Evolutionary conservation across 1,139 yeast species (phyloP).

Genomic region (Geotrichum restrictum): DNA sequence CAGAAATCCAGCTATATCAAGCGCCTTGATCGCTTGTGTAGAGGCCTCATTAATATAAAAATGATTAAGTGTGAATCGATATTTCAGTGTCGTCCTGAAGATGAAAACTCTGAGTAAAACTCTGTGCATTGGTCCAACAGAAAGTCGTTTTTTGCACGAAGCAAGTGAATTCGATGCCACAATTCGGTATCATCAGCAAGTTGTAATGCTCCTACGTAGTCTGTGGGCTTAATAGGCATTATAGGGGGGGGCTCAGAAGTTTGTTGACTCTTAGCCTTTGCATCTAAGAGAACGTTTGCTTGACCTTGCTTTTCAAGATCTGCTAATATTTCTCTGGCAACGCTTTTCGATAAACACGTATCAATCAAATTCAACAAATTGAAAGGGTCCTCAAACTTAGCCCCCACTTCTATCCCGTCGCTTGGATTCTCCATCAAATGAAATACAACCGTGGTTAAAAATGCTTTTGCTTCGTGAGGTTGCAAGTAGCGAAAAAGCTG

Average conservation of each 20-base stretch:
- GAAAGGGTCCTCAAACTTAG: slow-evolving; percentile 5
- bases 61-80: background rate
- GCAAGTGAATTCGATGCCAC: slow-evolving; percentile 8
- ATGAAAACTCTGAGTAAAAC: background rate
- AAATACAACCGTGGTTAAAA: slow-evolving; percentile 8
- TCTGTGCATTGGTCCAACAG: background rate
- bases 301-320: background rate
- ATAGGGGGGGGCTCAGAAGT: no score
- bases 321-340: background rate
- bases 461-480: slow-evolving; percentile 16
- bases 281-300: no score
- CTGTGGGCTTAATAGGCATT: background rate
- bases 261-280: no score
- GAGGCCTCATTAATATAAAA: slow-evolving; percentile 12
- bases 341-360: slow-evolving; percentile 5
- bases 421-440: slow-evolving; percentile 1
- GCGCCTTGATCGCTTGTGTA: slow-evolving; percentile 7
- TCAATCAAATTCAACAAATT: slow-evolving; percentile 6
- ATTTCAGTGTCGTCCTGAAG: background rate
- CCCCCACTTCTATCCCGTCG: background rate
- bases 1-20: background rate
- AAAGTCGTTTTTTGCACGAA: slow-evolving; percentile 3
- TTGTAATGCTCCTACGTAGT: background rate
- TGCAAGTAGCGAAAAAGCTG: slow-evolving; percentile 15
- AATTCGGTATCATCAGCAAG: slow-evolving; percentile 15